phyloP scores from a whole-genome alignment of 768 basidiomycete genomes.

The Coprinopsis strossmayeri region DNA sequence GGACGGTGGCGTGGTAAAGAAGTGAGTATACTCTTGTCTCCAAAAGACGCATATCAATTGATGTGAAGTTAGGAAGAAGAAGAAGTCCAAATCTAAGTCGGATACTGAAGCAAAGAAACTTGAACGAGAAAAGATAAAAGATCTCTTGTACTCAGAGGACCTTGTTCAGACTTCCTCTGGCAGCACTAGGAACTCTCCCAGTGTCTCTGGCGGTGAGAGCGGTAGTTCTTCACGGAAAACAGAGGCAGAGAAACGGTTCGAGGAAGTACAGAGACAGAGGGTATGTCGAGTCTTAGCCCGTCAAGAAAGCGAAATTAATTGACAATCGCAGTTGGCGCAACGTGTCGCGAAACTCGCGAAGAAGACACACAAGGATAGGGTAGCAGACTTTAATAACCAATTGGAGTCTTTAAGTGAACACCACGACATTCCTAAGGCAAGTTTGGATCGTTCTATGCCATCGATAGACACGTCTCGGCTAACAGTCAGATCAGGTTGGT shows the following conservation, averaged over 20 bases:
- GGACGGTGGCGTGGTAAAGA: conserved; percentile 79
- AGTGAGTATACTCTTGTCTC: conserved; percentile 39
- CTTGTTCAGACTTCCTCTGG: conserved; percentile 41
- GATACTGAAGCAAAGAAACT: conserved; percentile 39
- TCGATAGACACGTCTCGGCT: conserved; percentile 3
- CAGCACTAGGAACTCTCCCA: conserved; percentile 58
- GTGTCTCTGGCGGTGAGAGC: conserved; percentile 35
- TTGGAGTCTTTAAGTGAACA: conserved; percentile 86
- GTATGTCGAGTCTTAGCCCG: conserved; percentile 36
- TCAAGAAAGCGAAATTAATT: conserved; percentile 3
- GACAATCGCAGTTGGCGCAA: conserved; percentile 50
- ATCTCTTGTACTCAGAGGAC: conserved; percentile 41
- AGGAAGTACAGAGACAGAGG: conserved; percentile 76
- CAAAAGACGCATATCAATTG: not conserved
- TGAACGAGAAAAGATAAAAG: conserved; percentile 44
- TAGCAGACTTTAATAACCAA: conserved; percentile 83
- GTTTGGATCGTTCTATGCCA: conserved; percentile 6
- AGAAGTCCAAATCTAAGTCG: conserved; percentile 64
- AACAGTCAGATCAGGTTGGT: conserved; percentile 53
- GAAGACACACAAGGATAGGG: conserved; percentile 92
- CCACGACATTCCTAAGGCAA: conserved; percentile 90
- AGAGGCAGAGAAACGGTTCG: conserved; percentile 83
- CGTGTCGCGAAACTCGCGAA: conserved; percentile 70
- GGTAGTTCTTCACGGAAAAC: conserved; percentile 56
- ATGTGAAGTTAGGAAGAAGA: conserved; percentile 53